These are phyloP conservation scores for Amborella trichopoda DNA, from an alignment of 164 flowering plant genomes.

Conservation along the genomic window DNA sequence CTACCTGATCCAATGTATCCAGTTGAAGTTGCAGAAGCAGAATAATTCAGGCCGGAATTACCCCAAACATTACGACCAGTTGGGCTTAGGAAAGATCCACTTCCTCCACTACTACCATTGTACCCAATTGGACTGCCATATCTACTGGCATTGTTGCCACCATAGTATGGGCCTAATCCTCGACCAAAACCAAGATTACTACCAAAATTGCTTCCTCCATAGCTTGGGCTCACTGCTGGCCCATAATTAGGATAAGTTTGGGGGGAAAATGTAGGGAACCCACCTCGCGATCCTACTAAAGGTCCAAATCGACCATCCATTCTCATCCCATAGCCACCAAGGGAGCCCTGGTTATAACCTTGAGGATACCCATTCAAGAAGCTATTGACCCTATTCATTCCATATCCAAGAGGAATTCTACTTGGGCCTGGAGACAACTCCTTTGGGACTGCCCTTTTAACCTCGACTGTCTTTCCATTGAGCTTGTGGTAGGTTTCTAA, in stretches of 20 bases:
- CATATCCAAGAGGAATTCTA: conserved; percentile 37
- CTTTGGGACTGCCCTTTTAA: conserved; percentile 82
- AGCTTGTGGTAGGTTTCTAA: conserved; percentile 74
- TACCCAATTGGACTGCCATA: conserved; percentile 27
- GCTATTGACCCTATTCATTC: conserved; percentile 42
- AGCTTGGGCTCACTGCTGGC: conserved; percentile 36
- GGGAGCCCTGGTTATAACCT: conserved; percentile 39
- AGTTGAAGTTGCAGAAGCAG: conserved; percentile 23
- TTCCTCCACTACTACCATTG: conserved; percentile 36
- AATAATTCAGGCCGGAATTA: conserved; percentile 24
- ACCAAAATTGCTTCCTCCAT: conserved; percentile 27
- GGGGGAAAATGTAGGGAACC: conserved; percentile 42
- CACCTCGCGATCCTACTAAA: conserved; percentile 41
- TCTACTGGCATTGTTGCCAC: conserved; percentile 31
- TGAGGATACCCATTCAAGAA: conserved; percentile 46
- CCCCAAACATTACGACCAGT: conserved; percentile 53
- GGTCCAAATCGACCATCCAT: conserved; percentile 71
- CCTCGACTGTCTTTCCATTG: conserved; percentile 88
- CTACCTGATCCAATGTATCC: conserved; percentile 29
- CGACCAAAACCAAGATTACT: conserved; percentile 40
- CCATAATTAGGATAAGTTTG: conserved; percentile 45
- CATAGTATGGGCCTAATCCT: conserved; percentile 32
- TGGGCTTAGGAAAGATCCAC: conserved; percentile 27
- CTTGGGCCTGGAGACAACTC: conserved; percentile 65
- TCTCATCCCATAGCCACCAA: conserved; percentile 51